Base-by-base conservation (phyloP, 2,329 filamentous ascomycete genomes). In the Aspergillus hortae region DNA sequence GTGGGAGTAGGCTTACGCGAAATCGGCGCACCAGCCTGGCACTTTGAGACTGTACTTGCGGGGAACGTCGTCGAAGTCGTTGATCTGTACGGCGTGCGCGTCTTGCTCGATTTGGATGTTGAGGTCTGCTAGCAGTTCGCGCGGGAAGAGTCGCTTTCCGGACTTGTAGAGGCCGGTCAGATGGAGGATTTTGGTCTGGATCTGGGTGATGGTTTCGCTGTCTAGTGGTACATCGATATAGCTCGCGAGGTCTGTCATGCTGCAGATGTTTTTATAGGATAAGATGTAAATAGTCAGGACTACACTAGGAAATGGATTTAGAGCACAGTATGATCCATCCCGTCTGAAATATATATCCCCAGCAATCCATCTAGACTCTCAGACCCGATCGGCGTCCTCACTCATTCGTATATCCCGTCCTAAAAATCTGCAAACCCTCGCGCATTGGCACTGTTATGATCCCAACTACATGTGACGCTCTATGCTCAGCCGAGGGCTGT, bases 61-160 rank as follows among this genome's bases (percentile, higher is more conserved):
- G 11, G 49, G 38, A 6, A 55, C 35, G 15, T 53, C 56, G 19
- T 61, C 57, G 11, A 60, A 38, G 25, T 61, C 55, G 2, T 38
- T 17, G 41, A 62, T 59, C 3, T 49, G 32, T 14, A 61, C 52
- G 21, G 61, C 54, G 1, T 61, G 60, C 1, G 48, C 50, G 1
- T 56, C 57, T 9, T 45, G 12, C 19, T 55, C 47, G 33, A 62
- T 58, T 30, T 62, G 52, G 33, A 51, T 40, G 44, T 52, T 44
- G 38, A 60, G 48, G 52, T 56, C 53, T 46, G 56, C 49, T 40
- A 63, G 25, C 30, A 65, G 15, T 6, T 33, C n/a, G 4, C 55
- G 50, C 14, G 57, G 49, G 36, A 67, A 67, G 30, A 66, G 57
- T 5, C 56, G 57, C 7, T 55, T 57, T 6, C 61, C 61, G 1